Conservation (phyloP, 2,329 filamentous ascomycete genomes). For the Emmonsiellopsis sp. region DNA sequence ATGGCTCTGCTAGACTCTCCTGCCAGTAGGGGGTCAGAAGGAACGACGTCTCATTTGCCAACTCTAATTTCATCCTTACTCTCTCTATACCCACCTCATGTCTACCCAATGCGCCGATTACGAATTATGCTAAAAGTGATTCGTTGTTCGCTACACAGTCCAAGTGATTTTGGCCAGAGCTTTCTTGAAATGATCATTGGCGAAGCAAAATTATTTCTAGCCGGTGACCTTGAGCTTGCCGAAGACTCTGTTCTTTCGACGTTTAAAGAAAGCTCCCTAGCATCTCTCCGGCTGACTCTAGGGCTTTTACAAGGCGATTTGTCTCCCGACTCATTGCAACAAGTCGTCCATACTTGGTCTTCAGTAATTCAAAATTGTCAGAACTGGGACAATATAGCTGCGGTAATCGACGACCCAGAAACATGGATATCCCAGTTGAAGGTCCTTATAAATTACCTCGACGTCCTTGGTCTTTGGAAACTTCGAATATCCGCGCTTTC, state of each 20-base stretch:
- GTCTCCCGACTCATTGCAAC: conserved; percentile 17
- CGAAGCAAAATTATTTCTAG: conserved; percentile 17
- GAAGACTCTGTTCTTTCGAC: conserved; percentile 19
- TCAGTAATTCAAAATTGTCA: conserved; percentile 35
- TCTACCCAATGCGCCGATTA: conserved; percentile 28
- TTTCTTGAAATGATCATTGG: conserved; percentile 18
- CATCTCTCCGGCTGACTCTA: conserved; percentile 25
- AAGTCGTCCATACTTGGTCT: conserved; percentile 26
- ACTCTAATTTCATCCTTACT: conserved; percentile 23
- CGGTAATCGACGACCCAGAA: conserved; percentile 41
- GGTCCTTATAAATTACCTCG: conserved; percentile 46
- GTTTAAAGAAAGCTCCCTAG: conserved; percentile 21
- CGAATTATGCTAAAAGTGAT: conserved; percentile 26
- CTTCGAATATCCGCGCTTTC: conserved; percentile 41
- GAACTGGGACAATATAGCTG: conserved; percentile 32
- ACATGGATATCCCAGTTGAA: conserved; percentile 43
- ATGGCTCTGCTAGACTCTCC: conserved; percentile 23
- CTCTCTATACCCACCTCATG: conserved; percentile 21
- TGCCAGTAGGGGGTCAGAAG: conserved; percentile 17
- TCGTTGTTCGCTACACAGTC: conserved; percentile 26
- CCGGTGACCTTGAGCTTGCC: conserved; percentile 9
- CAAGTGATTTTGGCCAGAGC: conserved; percentile 17
- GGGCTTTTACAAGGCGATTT: conserved; percentile 26
- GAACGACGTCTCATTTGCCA: conserved; percentile 19
- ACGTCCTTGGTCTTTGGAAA: conserved; percentile 46